Conservation (phyloP, 805 yeast species). For the Cyberlindnera xishuangbannaensis region DNA sequence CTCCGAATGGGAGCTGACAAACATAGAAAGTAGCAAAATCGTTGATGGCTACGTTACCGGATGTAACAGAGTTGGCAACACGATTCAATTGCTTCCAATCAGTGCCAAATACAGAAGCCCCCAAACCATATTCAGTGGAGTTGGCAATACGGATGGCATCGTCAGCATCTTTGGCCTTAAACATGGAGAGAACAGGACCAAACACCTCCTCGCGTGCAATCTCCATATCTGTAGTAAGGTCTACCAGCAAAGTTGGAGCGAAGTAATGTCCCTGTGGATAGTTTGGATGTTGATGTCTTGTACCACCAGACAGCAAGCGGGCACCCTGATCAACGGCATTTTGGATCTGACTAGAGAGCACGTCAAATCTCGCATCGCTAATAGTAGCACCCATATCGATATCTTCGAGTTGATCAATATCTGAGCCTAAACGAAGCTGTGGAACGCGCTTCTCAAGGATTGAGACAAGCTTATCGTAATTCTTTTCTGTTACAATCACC, state of each 20-base stretch:
- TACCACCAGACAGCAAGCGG: slow-evolving; percentile 72
- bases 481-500: slow-evolving; percentile 70
- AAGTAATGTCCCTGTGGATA: slow-evolving; percentile 96
- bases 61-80: slow-evolving; percentile 57
- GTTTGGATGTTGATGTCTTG: slow-evolving; percentile 75
- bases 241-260: slow-evolving; percentile 80
- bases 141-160: slow-evolving; percentile 78
- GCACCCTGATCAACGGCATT: slow-evolving; percentile 86
- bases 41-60: slow-evolving; percentile 94
- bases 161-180: slow-evolving; percentile 60
- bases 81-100: slow-evolving; percentile 50
- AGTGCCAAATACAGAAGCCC: slow-evolving; percentile 83
- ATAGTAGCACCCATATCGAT: slow-evolving; percentile 97
- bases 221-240: slow-evolving; percentile 69
- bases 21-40: slow-evolving; percentile 96
- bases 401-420: slow-evolving; percentile 83
- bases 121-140: slow-evolving; percentile 82
- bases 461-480: slow-evolving; percentile 57
- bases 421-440: slow-evolving; percentile 74
- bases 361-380: slow-evolving; percentile 65
- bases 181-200: slow-evolving; percentile 83
- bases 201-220: slow-evolving; percentile 90
- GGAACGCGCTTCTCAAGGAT: slow-evolving; percentile 54
- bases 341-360: slow-evolving; percentile 57
- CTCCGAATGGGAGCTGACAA: slow-evolving; percentile 97